Evolutionary conservation across 2,329 filamentous ascomycete species (phyloP).

Genomic region (Xylaria arbuscula): DNA sequence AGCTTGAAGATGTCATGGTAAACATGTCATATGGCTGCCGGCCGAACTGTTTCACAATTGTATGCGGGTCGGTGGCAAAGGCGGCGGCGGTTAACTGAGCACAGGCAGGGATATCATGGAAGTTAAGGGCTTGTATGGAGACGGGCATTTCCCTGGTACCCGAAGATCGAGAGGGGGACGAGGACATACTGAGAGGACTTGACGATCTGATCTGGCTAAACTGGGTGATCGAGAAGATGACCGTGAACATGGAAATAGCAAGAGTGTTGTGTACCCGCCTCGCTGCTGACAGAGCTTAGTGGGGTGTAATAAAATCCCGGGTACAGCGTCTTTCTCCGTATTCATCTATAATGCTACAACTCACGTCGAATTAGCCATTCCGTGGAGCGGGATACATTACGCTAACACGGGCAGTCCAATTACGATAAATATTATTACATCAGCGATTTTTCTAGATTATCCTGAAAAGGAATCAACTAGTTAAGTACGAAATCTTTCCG

Average conservation of each 20-base stretch:
- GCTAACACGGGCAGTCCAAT: no score
- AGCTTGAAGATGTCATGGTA: slow-evolving; percentile 23
- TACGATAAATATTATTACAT: no score
- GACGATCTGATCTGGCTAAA: neutral
- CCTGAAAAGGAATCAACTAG: no score
- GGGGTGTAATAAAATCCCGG: no score
- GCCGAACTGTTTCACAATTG: slow-evolving; percentile 38
- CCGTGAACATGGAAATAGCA: neutral
- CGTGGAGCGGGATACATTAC: no score
- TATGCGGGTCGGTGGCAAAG: slow-evolving; percentile 37
- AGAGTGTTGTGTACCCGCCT: neutral
- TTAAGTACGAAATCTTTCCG: no score
- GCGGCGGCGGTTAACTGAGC: slow-evolving; percentile 35
- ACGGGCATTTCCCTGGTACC: slow-evolving; percentile 12
- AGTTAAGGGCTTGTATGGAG: slow-evolving; percentile 35
- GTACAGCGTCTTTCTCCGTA: no score
- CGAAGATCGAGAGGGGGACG: neutral
- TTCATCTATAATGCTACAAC: no score
- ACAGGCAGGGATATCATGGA: slow-evolving; percentile 32
- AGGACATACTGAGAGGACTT: neutral
- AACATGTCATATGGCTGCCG: slow-evolving; percentile 38
- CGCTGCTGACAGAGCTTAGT: neutral
- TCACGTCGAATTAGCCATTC: no score
- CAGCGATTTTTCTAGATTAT: no score
- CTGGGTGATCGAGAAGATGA: neutral